Conservation (phyloP, 2,329 filamentous ascomycete genomes). For the Fonsecaea erecta region DNA sequence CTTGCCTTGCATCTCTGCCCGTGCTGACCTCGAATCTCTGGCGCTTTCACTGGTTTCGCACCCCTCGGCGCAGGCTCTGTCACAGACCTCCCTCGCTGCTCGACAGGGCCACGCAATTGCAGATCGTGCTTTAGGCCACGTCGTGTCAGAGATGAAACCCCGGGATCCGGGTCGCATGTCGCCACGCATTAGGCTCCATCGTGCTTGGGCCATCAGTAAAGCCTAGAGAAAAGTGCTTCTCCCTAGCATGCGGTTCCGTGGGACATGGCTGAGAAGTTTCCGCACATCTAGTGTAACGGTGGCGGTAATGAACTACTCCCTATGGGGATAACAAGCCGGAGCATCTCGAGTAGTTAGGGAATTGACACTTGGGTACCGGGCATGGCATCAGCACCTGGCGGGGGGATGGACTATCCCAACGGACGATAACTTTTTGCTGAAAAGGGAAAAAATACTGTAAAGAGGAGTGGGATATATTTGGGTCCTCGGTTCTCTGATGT, state of each 20-base stretch:
- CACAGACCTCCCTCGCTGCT: not conserved
- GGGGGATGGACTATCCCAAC: constrained; percentile 1
- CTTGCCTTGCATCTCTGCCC: not conserved
- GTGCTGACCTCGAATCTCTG: not conserved
- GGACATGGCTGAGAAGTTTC: not conserved
- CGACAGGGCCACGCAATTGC: not conserved
- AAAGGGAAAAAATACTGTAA: not conserved
- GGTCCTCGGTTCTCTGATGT: not conserved
- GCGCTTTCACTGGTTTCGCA: not conserved
- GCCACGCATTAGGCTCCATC: constrained; percentile 8
- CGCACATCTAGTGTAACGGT: not conserved
- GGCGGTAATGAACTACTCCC: not conserved
- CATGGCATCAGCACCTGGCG: too few relatives aligned
- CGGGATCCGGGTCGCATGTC: not conserved
- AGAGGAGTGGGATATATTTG: not conserved
- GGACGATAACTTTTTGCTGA: not conserved
- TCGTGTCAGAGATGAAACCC: not conserved
- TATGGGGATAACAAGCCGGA: not conserved
- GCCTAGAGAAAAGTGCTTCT: not conserved
- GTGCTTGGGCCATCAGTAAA: not conserved
- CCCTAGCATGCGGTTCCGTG: not conserved
- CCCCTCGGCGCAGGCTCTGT: not conserved
- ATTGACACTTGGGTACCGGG: not conserved
- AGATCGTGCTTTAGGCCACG: not conserved
- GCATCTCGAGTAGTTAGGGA: not conserved